Base-by-base conservation (phyloP, 148 eudicot species). In the Persicaria maculosa region DNA sequence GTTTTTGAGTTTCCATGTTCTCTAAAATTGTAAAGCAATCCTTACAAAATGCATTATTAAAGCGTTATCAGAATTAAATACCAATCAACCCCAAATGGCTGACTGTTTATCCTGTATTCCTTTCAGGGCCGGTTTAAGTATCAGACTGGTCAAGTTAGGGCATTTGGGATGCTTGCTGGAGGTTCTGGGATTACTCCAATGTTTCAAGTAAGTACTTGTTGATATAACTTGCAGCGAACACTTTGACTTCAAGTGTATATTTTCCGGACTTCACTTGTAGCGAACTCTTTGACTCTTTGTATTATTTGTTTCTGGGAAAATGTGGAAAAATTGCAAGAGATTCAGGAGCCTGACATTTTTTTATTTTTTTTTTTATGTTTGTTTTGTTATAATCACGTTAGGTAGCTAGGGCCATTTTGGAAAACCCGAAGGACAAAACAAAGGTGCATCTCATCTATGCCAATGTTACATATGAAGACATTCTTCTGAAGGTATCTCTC, bases 101-200 rank as follows among this genome's bases (percentile, higher is more conserved):
- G 64, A 7, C 43, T 52, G 62, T 73, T 61, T 72, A 20, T 72
- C 70, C 43, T 19, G 44, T 74, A 62, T 55, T 74, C 64, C 53
- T 78, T 73, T 31, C 65, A 92, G 97, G 97, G 96, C 14, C 96
- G 96, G 67, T 92, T 92, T 72, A 92, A 54, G 86, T 92, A 92
- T 83, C 90, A 90, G 72, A 91, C 93, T 74, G 93, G 93, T 45
- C 85, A 92, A 83, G 97, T 88, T 74, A 86, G 93, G 83, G 96
- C 90, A 47, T 87, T 93, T 53, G 97, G 97, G 16, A 90, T 90
- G 97, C 85, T 93, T 86, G 93, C 97, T 78, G 97, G 97, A 52
- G 97, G 97, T 31, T 90, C 97, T 76, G 97, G 97, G 70, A 92
- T 92, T 76, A 92, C 95, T 75, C 96, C 97, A 17, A 92, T 90